Evolutionary conservation across 768 basidiomycete species (phyloP), one percentile per base, ranked within the genome.

Genomic region (Sporobolomyces phaffii): DNA sequence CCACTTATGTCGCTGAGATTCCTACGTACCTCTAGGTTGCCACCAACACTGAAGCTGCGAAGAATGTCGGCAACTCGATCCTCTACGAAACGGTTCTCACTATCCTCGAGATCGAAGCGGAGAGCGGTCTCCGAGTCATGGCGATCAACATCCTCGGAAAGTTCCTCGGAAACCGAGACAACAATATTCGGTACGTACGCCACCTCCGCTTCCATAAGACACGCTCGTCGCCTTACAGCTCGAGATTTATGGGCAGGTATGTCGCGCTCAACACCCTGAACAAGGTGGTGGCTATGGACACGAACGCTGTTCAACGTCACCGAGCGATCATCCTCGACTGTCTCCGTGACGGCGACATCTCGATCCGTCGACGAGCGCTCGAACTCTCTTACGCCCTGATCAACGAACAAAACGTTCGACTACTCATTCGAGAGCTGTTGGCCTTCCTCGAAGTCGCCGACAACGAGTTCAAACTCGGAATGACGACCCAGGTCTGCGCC

Each of bases 121-220:
- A 99, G 76, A 88, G 85, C 45, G 91, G 92, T 24, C 80, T 99
- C 26, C 87, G 96, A 2, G 93, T 98, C 49, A 97, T 99, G 96
- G 96, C 96, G 0, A 99, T 99, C 78, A 99, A 99, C 77, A 98
- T 98, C 63, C 83, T 99, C 38, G 96, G 96, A 60, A 98, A 97
- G 79, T 98, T 98, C 80, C 80, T 99, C 76, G 87, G 90, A 76
- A 99, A 99, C 79, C 83, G 90, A 38, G 96, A 99, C 76, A 99
- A 99, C 79, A 99, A 98, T 76, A 98, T 99, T 73, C 86, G 94
- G 93, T 94, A 76, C 52, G 82, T 52, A n/a, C n/a, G n/a, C n/a
- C n/a, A n/a, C n/a, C n/a, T n/a, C n/a, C n/a, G n/a, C n/a, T n/a
- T n/a, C n/a, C n/a, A n/a, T n/a, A n/a, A n/a, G n/a, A n/a, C 62